These are phyloP conservation scores for Yarrowia porcina DNA, from an alignment of 805 yeast genomes.

Conservation along the genomic window DNA sequence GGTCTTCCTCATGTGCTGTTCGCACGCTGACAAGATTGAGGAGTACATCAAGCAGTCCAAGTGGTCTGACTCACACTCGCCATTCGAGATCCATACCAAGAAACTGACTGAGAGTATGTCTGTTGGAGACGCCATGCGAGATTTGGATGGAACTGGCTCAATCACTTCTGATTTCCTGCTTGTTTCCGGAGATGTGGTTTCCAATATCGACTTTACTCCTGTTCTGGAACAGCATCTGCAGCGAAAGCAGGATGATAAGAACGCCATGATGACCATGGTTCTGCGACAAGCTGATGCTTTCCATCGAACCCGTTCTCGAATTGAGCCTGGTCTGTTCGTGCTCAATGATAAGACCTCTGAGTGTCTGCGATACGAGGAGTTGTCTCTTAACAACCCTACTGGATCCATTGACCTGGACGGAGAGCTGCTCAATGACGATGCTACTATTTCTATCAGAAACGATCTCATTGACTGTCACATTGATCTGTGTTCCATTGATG, in stretches of 20 bases:
- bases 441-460: slow-evolving; percentile 67
- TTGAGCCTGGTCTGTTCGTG: slow-evolving; percentile 81
- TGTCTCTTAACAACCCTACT: slow-evolving; percentile 49
- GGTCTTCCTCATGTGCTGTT: slow-evolving; percentile 82
- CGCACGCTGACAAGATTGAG: slow-evolving; percentile 87
- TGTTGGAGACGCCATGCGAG: slow-evolving; percentile 97
- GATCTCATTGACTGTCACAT: slow-evolving; percentile 95
- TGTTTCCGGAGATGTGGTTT: slow-evolving; percentile 93
- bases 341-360: slow-evolving; percentile 69
- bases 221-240: slow-evolving; percentile 70
- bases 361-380: slow-evolving; percentile 80
- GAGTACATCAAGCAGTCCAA: slow-evolving; percentile 60
- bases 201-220: slow-evolving; percentile 76
- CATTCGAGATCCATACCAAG: slow-evolving; percentile 75
- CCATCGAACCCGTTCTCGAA: slow-evolving; percentile 77
- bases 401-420: slow-evolving; percentile 68
- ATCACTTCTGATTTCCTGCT: slow-evolving; percentile 86
- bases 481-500: slow-evolving; percentile 91
- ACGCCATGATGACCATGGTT: slow-evolving; percentile 93
- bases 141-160: slow-evolving; percentile 83
- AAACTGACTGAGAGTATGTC: slow-evolving; percentile 83
- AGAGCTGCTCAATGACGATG: slow-evolving; percentile 70
- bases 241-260: slow-evolving; percentile 71
- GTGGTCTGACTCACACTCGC: slow-evolving; percentile 54
- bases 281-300: slow-evolving; percentile 77